Conservation (phyloP, 257 asterid species). For the Solanum phureja region DNA sequence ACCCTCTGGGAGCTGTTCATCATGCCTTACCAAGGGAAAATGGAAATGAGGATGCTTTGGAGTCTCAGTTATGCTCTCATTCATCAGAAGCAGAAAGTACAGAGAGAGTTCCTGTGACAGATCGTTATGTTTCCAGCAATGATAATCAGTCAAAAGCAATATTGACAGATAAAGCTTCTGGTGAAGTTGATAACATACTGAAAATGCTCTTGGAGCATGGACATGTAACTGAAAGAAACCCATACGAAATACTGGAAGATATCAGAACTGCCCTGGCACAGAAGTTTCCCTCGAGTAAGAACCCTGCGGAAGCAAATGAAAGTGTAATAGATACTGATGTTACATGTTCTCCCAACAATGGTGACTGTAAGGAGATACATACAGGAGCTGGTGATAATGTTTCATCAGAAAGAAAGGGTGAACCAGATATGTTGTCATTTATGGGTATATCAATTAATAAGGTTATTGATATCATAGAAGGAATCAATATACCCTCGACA, state of each 20-base stretch:
- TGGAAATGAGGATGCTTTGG: slow-evolving; percentile 10
- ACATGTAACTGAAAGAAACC: slow-evolving; percentile 20
- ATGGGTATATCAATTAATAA: slow-evolving; percentile 32
- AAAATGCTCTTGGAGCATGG: slow-evolving; percentile 36
- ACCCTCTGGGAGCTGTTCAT: slow-evolving; percentile 22
- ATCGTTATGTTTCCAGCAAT: slow-evolving; percentile 10
- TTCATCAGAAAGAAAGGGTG: slow-evolving; percentile 15
- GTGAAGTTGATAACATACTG: slow-evolving; percentile 23
- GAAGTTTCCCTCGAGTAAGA: neutral
- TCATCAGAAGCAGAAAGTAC: neutral
- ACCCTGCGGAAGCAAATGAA: neutral
- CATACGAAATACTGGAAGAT: slow-evolving; percentile 36
- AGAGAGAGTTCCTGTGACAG: slow-evolving; percentile 5
- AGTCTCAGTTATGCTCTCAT: slow-evolving; percentile 12
- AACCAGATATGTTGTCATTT: slow-evolving; percentile 14
- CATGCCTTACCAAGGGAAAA: slow-evolving; percentile 24
- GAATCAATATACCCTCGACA: slow-evolving; percentile 34
- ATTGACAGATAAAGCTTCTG: neutral
- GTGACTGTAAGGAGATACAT: slow-evolving; percentile 8
- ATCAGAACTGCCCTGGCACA: slow-evolving; percentile 31
- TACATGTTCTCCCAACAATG: slow-evolving; percentile 3
- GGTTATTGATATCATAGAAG: slow-evolving; percentile 62
- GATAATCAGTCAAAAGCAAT: slow-evolving; percentile 1
- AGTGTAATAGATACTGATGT: slow-evolving; percentile 1
- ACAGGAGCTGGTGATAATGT: slow-evolving; percentile 10